These are phyloP conservation scores for Ettlia oleoabundans DNA, from an alignment of 139 green algal species.

Conservation along the genomic window DNA sequence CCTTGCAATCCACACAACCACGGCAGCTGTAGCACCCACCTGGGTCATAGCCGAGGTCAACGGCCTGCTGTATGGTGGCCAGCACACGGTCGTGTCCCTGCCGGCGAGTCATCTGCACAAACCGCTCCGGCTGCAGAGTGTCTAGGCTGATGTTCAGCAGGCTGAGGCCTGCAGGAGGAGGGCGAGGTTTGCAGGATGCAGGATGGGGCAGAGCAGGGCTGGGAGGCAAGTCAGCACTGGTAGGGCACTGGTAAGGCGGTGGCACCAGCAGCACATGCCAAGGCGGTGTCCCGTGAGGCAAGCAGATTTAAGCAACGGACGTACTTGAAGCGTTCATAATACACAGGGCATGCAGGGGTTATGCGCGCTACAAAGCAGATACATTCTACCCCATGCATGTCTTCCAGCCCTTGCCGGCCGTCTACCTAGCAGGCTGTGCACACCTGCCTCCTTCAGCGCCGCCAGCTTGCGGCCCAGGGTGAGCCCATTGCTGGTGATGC, in stretches of 20 bases:
- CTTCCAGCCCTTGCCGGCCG: too few relatives aligned
- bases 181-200: background rate
- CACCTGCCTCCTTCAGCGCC: slow-evolving; percentile 42
- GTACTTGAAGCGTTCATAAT: too few relatives aligned
- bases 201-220: background rate
- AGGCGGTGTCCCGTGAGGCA: too few relatives aligned
- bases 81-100: slow-evolving; percentile 84
- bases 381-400: too few relatives aligned
- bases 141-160: slow-evolving; percentile 96
- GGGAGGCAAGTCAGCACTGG: background rate
- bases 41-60: slow-evolving; percentile 83
- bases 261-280: background rate
- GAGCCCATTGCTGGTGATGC: slow-evolving; percentile 97
- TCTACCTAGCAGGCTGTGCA: background rate
- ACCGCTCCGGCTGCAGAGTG: slow-evolving; percentile 87
- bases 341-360: too few relatives aligned
- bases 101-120: slow-evolving; percentile 89
- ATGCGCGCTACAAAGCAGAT: too few relatives aligned
- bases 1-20: too few relatives aligned
- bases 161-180: slow-evolving; percentile 50
- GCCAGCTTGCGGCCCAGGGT: slow-evolving; percentile 77
- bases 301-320: too few relatives aligned
- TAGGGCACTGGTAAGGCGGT: background rate
- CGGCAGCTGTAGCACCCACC: background rate
- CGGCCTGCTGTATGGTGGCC: slow-evolving; percentile 73